Conservation (phyloP, 2,329 filamentous ascomycete species). For the Talaromyces islandicus region DNA sequence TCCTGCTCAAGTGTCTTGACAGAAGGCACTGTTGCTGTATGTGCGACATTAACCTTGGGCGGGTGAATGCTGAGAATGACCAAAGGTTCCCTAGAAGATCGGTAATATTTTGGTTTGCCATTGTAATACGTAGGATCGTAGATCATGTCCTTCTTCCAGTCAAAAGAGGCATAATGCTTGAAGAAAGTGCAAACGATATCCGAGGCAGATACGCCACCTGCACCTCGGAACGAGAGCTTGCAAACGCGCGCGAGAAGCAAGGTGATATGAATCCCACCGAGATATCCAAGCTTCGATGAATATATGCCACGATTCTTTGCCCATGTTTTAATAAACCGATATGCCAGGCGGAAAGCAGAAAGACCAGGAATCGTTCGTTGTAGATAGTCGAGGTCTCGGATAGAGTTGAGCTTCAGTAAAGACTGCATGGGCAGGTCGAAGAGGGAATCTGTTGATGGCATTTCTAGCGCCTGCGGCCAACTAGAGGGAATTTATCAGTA, state of each 20-base stretch:
- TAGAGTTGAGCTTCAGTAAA: constrained; percentile 58
- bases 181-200: constrained; percentile 58
- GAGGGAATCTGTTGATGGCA: constrained; percentile 47
- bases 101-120: constrained; percentile 41
- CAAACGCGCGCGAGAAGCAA: constrained; percentile 56
- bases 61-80: constrained; percentile 58
- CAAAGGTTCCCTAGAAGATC: constrained; percentile 55
- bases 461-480: constrained; percentile 32
- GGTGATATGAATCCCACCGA: constrained; percentile 60
- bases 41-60: constrained; percentile 56
- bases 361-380: constrained; percentile 55
- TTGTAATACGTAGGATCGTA: constrained; percentile 54
- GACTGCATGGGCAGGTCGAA: constrained; percentile 53
- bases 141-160: constrained; percentile 52
- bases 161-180: constrained; percentile 54
- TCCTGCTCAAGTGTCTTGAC: constrained; percentile 48
- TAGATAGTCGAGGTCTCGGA: constrained; percentile 57
- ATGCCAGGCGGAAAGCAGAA: constrained; percentile 52
- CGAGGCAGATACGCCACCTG: constrained; percentile 36
- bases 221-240: constrained; percentile 46
- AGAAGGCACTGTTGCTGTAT: constrained; percentile 49
- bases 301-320: constrained; percentile 58
- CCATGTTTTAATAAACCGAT: constrained; percentile 58
- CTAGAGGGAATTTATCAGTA: constrained; percentile 14
- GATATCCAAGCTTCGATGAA: constrained; percentile 58